phyloP scores from a whole-genome alignment of 306 rosid species.

The cucumber (Cucumis sativus) region DNA sequence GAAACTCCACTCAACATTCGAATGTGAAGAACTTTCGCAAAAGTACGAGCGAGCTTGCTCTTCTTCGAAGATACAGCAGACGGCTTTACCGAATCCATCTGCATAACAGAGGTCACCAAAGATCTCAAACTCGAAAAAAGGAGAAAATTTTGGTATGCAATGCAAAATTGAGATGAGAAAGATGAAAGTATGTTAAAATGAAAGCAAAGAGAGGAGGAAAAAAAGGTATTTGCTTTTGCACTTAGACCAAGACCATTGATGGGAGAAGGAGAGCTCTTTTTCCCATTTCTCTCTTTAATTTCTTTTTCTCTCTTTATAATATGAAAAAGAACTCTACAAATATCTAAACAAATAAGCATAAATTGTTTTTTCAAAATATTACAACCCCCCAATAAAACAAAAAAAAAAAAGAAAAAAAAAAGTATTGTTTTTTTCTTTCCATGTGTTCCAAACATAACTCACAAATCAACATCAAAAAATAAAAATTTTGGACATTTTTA shows the following conservation, averaged over 20 bases:
- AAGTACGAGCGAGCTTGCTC: constrained; percentile 48
- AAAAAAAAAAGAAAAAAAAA: too few relatives aligned
- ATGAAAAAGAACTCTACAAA: background rate
- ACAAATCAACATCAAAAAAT: background rate
- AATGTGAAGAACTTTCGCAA: constrained; percentile 75
- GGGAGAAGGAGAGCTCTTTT: constrained; percentile 27
- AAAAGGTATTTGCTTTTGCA: constrained; percentile 52
- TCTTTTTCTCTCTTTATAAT: background rate
- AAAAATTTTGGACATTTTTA: too few relatives aligned
- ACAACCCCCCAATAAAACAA: too few relatives aligned
- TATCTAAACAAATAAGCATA: background rate
- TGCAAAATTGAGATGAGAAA: constrained; percentile 10
- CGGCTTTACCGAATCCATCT: constrained; percentile 72
- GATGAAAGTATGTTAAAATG: constrained; percentile 21
- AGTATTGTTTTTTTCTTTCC: background rate
- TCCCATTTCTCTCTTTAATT: constrained; percentile 10
- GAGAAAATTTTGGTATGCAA: constrained; percentile 13
- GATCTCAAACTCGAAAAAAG: background rate
- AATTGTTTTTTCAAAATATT: too few relatives aligned
- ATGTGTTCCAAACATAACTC: background rate
- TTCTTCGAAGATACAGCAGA: constrained; percentile 45
- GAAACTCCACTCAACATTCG: constrained; percentile 44
- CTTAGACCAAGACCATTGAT: constrained; percentile 46
- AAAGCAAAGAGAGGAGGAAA: constrained; percentile 21
- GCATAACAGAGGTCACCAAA: constrained; percentile 12